Conservation (phyloP, 345 rosid genomes). For the Boechera retrofracta region DNA sequence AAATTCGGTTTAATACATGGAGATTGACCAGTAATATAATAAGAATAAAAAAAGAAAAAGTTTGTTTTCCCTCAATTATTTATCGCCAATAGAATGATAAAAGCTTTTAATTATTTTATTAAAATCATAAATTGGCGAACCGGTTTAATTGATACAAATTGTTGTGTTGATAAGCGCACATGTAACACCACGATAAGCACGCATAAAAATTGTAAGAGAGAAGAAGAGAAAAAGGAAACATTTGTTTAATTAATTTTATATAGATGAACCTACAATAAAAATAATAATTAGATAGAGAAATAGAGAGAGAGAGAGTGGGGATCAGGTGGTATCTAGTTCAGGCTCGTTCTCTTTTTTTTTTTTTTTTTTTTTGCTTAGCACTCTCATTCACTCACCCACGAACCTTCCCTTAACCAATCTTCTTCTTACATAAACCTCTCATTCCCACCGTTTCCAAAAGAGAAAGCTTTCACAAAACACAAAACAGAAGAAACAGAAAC, state of each 20-base stretch:
- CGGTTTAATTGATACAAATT: neutral
- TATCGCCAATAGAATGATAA: neutral
- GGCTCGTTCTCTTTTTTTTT: slow-evolving; percentile 22
- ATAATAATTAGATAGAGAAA: neutral
- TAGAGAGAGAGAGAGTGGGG: slow-evolving; percentile 11
- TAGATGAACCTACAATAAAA: neutral
- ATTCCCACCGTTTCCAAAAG: slow-evolving; percentile 20
- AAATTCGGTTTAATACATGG: neutral
- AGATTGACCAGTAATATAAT: neutral
- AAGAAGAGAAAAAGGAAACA: neutral
- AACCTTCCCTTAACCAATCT: slow-evolving; percentile 33
- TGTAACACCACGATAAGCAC: slow-evolving; percentile 41
- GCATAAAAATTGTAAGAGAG: neutral
- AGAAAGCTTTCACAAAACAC: neutral
- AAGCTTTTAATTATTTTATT: neutral
- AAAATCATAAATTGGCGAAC: neutral
- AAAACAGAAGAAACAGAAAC: neutral
- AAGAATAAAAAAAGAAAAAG: neutral
- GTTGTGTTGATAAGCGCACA: slow-evolving; percentile 40
- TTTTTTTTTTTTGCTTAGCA: neutral
- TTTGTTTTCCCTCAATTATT: neutral
- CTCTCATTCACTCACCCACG: slow-evolving; percentile 31
- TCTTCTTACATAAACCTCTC: slow-evolving; percentile 44
- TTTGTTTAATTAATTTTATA: too few relatives aligned
- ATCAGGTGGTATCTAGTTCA: slow-evolving; percentile 49